Conservation (phyloP, 495 filamentous ascomycete genomes). For the Trichoderma virens region DNA sequence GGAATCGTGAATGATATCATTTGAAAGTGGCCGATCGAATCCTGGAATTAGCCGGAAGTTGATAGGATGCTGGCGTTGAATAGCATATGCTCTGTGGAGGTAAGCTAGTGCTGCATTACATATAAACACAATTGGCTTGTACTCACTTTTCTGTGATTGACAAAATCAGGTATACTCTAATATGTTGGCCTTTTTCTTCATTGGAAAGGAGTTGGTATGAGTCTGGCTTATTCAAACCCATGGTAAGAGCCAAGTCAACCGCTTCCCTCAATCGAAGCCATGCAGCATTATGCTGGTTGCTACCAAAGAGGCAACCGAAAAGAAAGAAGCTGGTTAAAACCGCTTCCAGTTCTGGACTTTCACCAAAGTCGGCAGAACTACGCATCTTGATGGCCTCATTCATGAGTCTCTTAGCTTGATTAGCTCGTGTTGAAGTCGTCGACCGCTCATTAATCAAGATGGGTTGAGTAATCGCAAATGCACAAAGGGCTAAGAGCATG, state of each 20-base stretch:
- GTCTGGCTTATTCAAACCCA: background rate
- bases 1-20: background rate
- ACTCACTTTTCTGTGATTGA: background rate
- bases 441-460: background rate
- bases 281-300: background rate
- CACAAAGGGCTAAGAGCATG: background rate
- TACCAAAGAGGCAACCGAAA: background rate
- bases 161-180: background rate
- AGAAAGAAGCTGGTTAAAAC: background rate
- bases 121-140: background rate
- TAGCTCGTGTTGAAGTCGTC: background rate
- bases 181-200: background rate
- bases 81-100: background rate
- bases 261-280: background rate
- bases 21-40: background rate
- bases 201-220: background rate
- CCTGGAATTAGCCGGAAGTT: background rate
- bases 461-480: background rate
- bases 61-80: background rate
- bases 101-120: background rate
- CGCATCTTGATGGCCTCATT: background rate
- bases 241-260: background rate
- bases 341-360: background rate
- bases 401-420: background rate
- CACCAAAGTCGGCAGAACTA: background rate